These are phyloP conservation scores for Typha latifolia DNA, from an alignment of 176 grass and related monocot genomes.

Conservation along the genomic window DNA sequence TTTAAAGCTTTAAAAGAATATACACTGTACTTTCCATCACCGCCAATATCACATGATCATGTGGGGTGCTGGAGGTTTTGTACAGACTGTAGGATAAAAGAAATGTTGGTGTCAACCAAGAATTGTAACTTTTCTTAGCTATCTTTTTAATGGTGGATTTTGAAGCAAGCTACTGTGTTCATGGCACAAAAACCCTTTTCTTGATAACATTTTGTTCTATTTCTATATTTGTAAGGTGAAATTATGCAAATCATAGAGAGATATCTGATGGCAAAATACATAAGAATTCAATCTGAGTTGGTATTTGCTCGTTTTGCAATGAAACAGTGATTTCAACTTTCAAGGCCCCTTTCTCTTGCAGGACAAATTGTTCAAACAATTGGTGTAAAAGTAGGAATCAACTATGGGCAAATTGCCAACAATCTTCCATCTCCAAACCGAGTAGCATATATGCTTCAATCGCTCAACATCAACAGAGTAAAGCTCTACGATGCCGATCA, in stretches of 20 bases:
- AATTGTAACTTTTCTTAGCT: background rate
- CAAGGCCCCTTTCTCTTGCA: conserved; percentile 31
- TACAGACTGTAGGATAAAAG: background rate
- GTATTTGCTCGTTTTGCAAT: conserved; percentile 15
- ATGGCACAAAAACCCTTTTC: background rate
- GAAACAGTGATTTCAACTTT: conserved; percentile 14
- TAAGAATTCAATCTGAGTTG: background rate
- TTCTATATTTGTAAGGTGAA: too few species aligned
- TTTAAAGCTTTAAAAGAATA: background rate
- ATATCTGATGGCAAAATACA: too few species aligned
- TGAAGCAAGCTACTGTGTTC: background rate
- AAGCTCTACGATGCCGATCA: conserved; percentile 92
- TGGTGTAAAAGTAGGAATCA: conserved; percentile 52
- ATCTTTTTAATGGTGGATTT: too few species aligned
- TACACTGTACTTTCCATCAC: background rate
- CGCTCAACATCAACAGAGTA: conserved; percentile 75
- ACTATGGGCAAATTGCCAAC: conserved; percentile 87
- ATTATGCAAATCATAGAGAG: too few species aligned
- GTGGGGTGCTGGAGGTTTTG: background rate
- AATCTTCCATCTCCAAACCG: conserved; percentile 59
- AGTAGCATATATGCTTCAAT: conserved; percentile 45
- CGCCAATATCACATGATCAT: conserved; percentile 20
- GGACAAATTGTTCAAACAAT: conserved; percentile 19
- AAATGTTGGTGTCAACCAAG: background rate
- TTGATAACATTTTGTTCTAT: background rate